A percentile compares a stretch with the other conserved stretches of the same genome.
These are phyloP conservation scores for Helichrysum umbraculigerum DNA, from an alignment of 129 eudicot genomes.

Conservation along the genomic window DNA sequence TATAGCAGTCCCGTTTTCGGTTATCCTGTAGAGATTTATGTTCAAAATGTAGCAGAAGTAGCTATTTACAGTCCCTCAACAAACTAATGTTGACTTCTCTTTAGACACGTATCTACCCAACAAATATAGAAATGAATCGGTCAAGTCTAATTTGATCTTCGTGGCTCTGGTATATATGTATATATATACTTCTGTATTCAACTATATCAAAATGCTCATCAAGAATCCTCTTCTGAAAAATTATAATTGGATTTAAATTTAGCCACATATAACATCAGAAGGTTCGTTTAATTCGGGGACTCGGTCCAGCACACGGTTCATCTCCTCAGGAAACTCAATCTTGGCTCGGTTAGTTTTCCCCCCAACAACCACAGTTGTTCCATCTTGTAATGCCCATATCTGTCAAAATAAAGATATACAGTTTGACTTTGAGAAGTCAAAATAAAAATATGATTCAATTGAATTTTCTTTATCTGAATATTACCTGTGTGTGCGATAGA, in stretches of 20 bases:
- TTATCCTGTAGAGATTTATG: not conserved
- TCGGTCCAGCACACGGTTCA: conserved; percentile 61
- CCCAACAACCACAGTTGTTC: conserved; percentile 73
- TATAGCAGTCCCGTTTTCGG: not conserved
- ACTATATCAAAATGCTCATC: not conserved
- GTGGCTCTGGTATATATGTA: not conserved
- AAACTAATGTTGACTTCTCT: conserved; percentile 1
- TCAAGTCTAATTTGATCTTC: not conserved
- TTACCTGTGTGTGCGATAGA: conserved; percentile 91
- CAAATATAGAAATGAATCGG: not conserved
- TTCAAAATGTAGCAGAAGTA: not conserved
- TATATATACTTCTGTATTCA: conserved; percentile 18
- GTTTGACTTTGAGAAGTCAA: conserved; percentile 10
- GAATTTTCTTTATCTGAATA: not conserved
- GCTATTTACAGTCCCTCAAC: conserved; percentile 12
- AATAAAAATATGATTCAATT: not conserved
- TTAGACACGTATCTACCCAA: not conserved
- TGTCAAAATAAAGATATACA: conserved; percentile 10
- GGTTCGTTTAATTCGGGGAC: conserved; percentile 57
- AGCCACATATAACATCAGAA: conserved; percentile 50
- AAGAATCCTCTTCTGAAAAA: not conserved
- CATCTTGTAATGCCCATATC: conserved; percentile 95
- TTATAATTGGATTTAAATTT: not conserved
- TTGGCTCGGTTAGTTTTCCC: conserved; percentile 86
- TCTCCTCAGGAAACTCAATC: conserved; percentile 65